Evolutionary conservation across 768 basidiomycete genomes (phyloP), one percentile per base, ranked within the genome.

Genomic region (Amanita rimosa): DNA sequence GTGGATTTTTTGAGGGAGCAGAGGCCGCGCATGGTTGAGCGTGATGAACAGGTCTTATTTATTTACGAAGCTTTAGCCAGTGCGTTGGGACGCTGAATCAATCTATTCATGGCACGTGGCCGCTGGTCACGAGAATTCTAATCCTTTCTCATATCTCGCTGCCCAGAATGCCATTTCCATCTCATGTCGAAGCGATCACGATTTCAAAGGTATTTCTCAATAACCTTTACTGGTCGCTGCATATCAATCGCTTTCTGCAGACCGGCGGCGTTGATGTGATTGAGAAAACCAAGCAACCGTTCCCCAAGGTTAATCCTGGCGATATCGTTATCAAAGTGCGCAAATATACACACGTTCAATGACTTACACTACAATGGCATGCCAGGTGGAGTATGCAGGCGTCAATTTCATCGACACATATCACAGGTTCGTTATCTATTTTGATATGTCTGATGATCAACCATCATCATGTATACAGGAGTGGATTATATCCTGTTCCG

Each of bases 331-430:
- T 75, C 67, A 68, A 68, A 60, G 72, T 67, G 40, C 13, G 40
- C 24, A 14, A 7, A 24, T 19, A 22, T 31, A n/a, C 19, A 4
- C n/a, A 13, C 13, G 3, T 37, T 21, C 10, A 24, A 16, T 29
- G 52, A 46, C 26, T 17, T 24, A 26, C 22, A 43, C 13, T 43
- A 8, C 4, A 17, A 17, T 37, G 17, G 33, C 19, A 22, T 22
- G 22, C 50, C 58, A 84, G 85, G 70, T 81, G 19, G 78, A 88
- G 55, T 91, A 81, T 55, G 67, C 73, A 7, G 89, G 88, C 6
- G 75, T 95, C 57, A 96, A 96, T 68, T 96, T 86, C 61, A 90
- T 85, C 59, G 85, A 88, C 60, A 81, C 79, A 38, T 94, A 96
- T 62, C 79, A 75, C 59, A 73, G 92, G 78, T 83, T 65, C 62